phyloP scores from a whole-genome alignment of 2,329 filamentous ascomycete genomes.

The Trichophyton benhamiae region DNA sequence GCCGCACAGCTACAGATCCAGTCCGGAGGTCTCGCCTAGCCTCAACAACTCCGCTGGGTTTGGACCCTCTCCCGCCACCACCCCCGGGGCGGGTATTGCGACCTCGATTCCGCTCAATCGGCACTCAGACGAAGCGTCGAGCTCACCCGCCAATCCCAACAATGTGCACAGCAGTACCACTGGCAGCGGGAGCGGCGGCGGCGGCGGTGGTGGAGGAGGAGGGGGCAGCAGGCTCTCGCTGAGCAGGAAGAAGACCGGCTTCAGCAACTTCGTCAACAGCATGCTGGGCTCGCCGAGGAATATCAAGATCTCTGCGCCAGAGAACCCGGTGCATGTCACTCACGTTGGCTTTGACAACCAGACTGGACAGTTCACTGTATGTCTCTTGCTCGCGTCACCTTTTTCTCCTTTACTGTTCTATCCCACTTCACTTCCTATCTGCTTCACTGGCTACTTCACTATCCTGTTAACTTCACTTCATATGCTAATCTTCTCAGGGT shows the following conservation, averaged over 20 bases:
- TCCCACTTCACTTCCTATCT: too few relatives aligned
- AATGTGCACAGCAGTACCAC: background rate
- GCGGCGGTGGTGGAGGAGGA: background rate
- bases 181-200: too few relatives aligned
- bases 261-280: constrained; percentile 78
- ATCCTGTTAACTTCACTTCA: too few relatives aligned
- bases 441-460: too few relatives aligned
- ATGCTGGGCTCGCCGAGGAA: constrained; percentile 74
- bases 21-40: constrained; percentile 33
- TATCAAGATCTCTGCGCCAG: constrained; percentile 89
- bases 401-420: too few relatives aligned
- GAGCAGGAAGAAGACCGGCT: constrained; percentile 70
- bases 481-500: constrained; percentile 44
- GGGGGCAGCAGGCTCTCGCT: constrained; percentile 48
- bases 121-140: constrained; percentile 58
- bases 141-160: background rate
- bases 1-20: constrained; percentile 25
- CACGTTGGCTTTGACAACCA: constrained; percentile 95
- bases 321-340: constrained; percentile 94
- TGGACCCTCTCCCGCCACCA: constrained; percentile 41
- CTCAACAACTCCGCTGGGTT: constrained; percentile 57
- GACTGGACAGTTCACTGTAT: constrained; percentile 89
- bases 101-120: constrained; percentile 44
- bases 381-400: constrained; percentile 18
- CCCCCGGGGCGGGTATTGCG: constrained; percentile 37